Conservation (phyloP, 306 rosid genomes). For the Quercus ilex region DNA sequence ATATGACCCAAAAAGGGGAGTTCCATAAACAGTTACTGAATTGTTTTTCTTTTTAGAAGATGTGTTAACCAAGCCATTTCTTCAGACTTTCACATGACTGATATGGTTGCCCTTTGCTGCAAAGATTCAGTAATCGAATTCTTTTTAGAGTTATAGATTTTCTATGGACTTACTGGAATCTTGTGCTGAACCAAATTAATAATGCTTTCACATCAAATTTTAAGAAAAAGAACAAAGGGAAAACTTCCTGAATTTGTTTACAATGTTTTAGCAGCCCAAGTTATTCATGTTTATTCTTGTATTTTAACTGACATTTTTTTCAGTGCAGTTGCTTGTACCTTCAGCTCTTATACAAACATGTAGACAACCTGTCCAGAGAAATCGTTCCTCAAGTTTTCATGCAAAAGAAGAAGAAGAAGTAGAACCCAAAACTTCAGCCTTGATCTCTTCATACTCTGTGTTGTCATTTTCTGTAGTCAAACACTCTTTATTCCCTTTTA, state of each 20-base stretch:
- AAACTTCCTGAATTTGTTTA: neutral
- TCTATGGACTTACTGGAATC: neutral
- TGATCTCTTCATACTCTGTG: slow-evolving; percentile 7
- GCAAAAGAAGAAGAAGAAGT: slow-evolving; percentile 76
- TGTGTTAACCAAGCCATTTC: neutral
- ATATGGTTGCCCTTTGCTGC: neutral
- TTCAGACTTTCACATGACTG: neutral
- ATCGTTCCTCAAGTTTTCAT: slow-evolving; percentile 67
- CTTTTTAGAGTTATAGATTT: neutral
- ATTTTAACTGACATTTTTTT: slow-evolving; percentile 26
- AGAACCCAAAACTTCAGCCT: slow-evolving; percentile 21
- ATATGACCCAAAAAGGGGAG: neutral
- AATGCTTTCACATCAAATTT: neutral
- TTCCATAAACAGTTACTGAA: neutral
- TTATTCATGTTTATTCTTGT: slow-evolving; percentile 5
- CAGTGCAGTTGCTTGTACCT: slow-evolving; percentile 84
- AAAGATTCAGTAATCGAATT: neutral
- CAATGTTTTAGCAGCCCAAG: neutral
- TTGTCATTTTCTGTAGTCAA: slow-evolving; percentile 19
- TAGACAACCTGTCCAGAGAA: slow-evolving; percentile 73
- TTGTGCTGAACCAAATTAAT: neutral
- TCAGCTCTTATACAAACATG: slow-evolving; percentile 73
- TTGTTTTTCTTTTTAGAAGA: neutral
- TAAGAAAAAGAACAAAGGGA: neutral
- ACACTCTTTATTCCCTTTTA: slow-evolving; percentile 13